Percentiles rank a stretch among this genome's conserved stretches.
phyloP scores from a whole-genome alignment of 73 alveolate genomes.

The Symbiodinium pilosum region DNA sequence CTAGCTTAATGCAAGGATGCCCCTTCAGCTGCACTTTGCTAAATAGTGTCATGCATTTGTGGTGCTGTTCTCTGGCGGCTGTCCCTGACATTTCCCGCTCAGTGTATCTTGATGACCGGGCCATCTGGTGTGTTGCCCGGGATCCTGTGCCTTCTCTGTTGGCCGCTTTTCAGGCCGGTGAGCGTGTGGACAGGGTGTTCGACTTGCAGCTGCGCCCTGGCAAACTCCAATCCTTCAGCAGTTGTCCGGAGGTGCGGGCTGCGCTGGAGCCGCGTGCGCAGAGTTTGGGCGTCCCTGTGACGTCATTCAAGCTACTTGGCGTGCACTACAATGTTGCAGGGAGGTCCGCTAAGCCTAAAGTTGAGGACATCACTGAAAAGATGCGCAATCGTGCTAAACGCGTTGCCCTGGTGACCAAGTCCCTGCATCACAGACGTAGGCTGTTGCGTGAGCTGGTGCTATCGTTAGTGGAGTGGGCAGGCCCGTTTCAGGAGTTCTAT shows the following conservation, averaged over 20 bases:
- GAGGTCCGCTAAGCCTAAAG: neutral
- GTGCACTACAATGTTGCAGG: neutral
- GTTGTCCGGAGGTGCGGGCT: neutral
- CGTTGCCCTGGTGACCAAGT: neutral
- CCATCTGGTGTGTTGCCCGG: neutral
- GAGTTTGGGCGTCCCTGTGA: neutral
- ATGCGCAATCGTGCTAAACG: neutral
- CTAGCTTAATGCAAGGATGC: constrained; percentile 20
- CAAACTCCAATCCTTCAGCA: neutral
- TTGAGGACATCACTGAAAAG: neutral
- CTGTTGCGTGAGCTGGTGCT: neutral
- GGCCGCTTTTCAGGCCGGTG: neutral
- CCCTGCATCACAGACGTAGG: neutral
- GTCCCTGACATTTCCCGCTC: neutral
- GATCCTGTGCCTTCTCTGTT: no score
- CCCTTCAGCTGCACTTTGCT: neutral
- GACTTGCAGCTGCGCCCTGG: neutral
- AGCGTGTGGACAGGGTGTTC: neutral
- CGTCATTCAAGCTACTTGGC: neutral
- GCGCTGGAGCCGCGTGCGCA: neutral
- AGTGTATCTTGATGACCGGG: constrained; percentile 23
- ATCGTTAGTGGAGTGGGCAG: neutral
- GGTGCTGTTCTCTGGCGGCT: neutral
- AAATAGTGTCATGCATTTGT: constrained; percentile 1
- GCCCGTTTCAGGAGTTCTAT: no score